These are phyloP conservation scores for Mytilinidion resinicola DNA, from an alignment of 495 filamentous ascomycete genomes.

Conservation along the genomic window DNA sequence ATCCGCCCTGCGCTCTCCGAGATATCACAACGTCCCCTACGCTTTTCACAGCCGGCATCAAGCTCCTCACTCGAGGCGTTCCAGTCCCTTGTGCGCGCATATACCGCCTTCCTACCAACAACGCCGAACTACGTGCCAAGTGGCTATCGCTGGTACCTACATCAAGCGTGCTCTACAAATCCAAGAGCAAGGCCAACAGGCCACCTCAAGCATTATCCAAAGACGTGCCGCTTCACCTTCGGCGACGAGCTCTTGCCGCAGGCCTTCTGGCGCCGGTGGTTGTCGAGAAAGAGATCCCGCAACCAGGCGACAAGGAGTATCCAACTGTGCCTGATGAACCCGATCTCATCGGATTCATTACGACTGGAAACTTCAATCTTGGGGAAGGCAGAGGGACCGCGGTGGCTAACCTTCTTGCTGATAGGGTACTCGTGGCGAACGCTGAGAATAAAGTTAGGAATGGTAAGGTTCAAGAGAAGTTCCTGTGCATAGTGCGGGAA, in stretches of 20 bases:
- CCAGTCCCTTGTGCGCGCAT: constrained; percentile 60
- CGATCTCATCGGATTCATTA: constrained; percentile 88
- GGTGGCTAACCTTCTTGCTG: constrained; percentile 63
- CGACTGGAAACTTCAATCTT: constrained; percentile 76
- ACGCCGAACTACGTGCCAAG: constrained; percentile 43
- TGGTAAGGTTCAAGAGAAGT: constrained; percentile 34
- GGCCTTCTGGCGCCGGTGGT: constrained; percentile 26
- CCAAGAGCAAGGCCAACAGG: not conserved
- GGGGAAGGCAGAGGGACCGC: constrained; percentile 69
- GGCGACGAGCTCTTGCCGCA: constrained; percentile 35
- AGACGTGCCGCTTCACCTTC: constrained; percentile 17
- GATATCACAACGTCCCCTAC: constrained; percentile 13
- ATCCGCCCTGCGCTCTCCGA: not conserved
- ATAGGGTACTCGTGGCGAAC: constrained; percentile 41
- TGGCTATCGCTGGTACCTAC: constrained; percentile 45
- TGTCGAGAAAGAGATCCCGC: constrained; percentile 11
- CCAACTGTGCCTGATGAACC: constrained; percentile 62
- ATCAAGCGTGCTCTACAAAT: constrained; percentile 2
- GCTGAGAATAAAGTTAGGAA: constrained; percentile 17
- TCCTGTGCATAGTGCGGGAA: constrained; percentile 72
- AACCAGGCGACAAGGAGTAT: constrained; percentile 46
- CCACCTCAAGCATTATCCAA: constrained; percentile 19
- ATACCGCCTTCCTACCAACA: constrained; percentile 57
- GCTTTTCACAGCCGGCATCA: constrained; percentile 55
- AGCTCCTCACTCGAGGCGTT: constrained; percentile 52